Conservation (phyloP, 2,329 filamentous ascomycete species). For the Talaromyces amestolkiae region DNA sequence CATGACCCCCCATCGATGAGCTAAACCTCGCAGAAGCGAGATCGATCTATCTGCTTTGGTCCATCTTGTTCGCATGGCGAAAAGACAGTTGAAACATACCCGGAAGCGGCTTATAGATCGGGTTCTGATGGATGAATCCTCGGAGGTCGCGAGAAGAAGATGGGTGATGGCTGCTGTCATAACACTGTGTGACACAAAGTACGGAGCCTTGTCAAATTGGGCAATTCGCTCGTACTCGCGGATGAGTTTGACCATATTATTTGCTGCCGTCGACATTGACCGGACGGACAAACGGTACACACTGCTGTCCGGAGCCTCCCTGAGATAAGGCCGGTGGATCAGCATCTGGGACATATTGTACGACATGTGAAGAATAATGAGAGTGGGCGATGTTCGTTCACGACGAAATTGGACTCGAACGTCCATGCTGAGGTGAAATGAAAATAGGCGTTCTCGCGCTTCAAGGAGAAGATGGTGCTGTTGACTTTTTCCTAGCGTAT, state of each 20-base stretch:
- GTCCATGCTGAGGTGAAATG: neutral
- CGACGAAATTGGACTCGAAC: neutral
- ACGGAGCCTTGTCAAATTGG: slow-evolving; percentile 1
- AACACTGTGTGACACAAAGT: slow-evolving; percentile 4
- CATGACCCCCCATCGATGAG: slow-evolving; percentile 3
- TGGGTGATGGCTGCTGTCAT: slow-evolving; percentile 2
- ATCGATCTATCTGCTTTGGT: neutral
- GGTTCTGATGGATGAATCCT: neutral
- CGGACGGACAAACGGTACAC: neutral
- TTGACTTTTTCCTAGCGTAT: neutral
- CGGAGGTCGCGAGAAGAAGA: neutral
- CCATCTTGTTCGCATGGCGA: slow-evolving; percentile 2
- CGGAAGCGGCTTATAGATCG: slow-evolving; percentile 1
- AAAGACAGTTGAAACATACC: slow-evolving; percentile 1
- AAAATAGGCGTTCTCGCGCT: neutral
- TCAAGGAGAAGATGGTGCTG: neutral
- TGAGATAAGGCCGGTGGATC: slow-evolving; percentile 6
- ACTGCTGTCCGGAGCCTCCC: neutral
- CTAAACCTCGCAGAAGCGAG: neutral
- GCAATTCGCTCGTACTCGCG: neutral
- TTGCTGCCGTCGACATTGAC: slow-evolving; percentile 4
- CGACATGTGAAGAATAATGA: neutral
- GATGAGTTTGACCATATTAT: neutral
- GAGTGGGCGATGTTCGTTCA: neutral
- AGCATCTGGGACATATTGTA: slow-evolving; percentile 11